Evolutionary conservation across 805 yeast species (phyloP), one percentile per base, ranked within the genome.

Genomic region (Starmerella apis): DNA sequence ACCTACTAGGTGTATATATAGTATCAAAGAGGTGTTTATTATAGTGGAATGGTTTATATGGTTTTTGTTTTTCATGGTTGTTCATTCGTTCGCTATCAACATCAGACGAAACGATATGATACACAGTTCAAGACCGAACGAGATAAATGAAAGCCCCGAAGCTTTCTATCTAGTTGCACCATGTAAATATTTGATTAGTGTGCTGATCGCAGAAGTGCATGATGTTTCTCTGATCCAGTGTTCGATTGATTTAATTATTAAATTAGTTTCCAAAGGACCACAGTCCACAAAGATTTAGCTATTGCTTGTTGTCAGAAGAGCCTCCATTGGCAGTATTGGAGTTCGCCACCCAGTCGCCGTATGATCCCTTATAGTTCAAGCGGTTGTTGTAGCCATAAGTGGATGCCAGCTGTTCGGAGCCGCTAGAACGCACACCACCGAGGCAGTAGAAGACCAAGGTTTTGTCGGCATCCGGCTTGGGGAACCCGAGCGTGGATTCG

Each of bases 401-500:
- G 54, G 79, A 77, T 13, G 97, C 97, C 62, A 90, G 73, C 63
- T 86, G 94, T 64, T 86, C 95, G 38, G 96, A 88, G 55, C 86
- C 86, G 41, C 86, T 75, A 22, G 94, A 82, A 71, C 98, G 80
- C 43, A 87, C 83, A 50, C 98, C 98, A 8, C 84, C 95, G 44
- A 83, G 77, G 68, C 98, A 90, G 69, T 88, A 88, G 68, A 90
- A 88, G 37, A 90, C 76, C 63, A 90, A 71, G 57, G 85, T 84
- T 62, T 83, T 77, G 46, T 79, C 80, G 43, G 70, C 66, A 6
- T 68, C 59, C 2, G 98, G 98, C 70, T 90, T 90, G 13, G 72
- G 73, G 61, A 87, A 80, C 13, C 94, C 90, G 69, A 88, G 86
- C 43, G 77, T 72, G 32, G 83, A 84, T 60, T 78, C 75, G 61